Evolutionary conservation across 805 yeast genomes (phyloP).

Genomic region (Cyberlindnera euphorbiiphila): DNA sequence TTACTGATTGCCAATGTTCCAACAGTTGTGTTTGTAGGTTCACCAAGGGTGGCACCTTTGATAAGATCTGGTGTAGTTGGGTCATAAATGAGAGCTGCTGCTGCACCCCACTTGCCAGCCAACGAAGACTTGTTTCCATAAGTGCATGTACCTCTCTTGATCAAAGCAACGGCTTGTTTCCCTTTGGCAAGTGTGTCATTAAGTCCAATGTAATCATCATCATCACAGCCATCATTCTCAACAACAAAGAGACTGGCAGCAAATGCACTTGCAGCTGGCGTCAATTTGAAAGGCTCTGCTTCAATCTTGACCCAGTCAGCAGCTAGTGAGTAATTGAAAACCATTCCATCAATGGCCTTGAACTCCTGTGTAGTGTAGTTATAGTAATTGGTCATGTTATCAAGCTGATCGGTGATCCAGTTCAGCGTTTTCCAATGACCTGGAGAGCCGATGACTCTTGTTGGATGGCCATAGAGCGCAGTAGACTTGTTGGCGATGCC

Average conservation of each 20-base stretch:
- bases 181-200: constrained; percentile 24
- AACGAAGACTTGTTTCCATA: constrained; percentile 73
- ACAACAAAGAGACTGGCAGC: constrained; percentile 60
- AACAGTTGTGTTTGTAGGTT: constrained; percentile 59
- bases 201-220: constrained; percentile 53
- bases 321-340: constrained; percentile 48
- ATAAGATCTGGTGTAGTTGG: constrained; percentile 42
- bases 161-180: constrained; percentile 50
- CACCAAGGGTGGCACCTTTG: constrained; percentile 66
- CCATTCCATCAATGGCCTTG: constrained; percentile 65
- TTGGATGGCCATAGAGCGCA: constrained; percentile 71
- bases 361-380: constrained; percentile 64
- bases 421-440: constrained; percentile 86
- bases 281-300: constrained; percentile 56
- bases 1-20: constrained; percentile 68
- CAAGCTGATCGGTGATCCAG: constrained; percentile 58
- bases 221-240: constrained; percentile 63
- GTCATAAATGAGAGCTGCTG: constrained; percentile 70
- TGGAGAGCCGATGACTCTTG: constrained; percentile 85
- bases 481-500: constrained; percentile 58
- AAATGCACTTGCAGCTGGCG: constrained; percentile 71
- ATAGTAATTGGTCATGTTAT: constrained; percentile 57
- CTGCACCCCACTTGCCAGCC: constrained; percentile 76
- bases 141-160: constrained; percentile 79
- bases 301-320: constrained; percentile 43